phyloP scores from a whole-genome alignment of 2,329 filamentous ascomycete genomes.

The Allantophomopsis cytisporea region DNA sequence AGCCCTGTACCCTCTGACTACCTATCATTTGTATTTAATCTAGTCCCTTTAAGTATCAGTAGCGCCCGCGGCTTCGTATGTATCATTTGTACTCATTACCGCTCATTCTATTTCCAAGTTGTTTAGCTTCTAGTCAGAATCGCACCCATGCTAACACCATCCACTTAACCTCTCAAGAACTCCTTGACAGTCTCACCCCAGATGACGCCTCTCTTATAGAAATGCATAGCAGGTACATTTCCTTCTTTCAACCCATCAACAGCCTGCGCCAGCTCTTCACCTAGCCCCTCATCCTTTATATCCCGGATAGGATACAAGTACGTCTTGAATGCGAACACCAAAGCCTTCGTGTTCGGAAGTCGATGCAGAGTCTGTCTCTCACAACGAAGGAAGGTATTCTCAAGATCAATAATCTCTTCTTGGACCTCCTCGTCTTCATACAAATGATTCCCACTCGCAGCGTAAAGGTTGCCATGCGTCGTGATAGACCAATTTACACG shows the following conservation, averaged over 20 bases:
- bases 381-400: constrained; percentile 31
- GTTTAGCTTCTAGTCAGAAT: no score
- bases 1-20: no score
- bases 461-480: constrained; percentile 24
- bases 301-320: constrained; percentile 41
- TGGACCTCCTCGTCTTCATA: constrained; percentile 20
- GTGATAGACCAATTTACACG: constrained; percentile 38
- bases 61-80: no score
- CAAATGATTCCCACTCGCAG: constrained; percentile 24
- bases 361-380: constrained; percentile 50
- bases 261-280: constrained; percentile 35
- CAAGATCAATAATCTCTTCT: constrained; percentile 11
- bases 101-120: no score
- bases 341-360: constrained; percentile 33
- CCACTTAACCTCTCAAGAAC: constrained; percentile 9
- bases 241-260: constrained; percentile 45
- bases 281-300: constrained; percentile 40
- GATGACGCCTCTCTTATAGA: constrained; percentile 35
- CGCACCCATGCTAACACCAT: not conserved
- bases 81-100: no score
- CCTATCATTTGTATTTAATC: no score
- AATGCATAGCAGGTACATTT: constrained; percentile 39
- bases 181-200: constrained; percentile 16
- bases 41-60: no score
- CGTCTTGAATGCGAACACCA: constrained; percentile 50